Base-by-base conservation (phyloP, 495 filamentous ascomycete genomes). In the Talaromyces thailandensis region DNA sequence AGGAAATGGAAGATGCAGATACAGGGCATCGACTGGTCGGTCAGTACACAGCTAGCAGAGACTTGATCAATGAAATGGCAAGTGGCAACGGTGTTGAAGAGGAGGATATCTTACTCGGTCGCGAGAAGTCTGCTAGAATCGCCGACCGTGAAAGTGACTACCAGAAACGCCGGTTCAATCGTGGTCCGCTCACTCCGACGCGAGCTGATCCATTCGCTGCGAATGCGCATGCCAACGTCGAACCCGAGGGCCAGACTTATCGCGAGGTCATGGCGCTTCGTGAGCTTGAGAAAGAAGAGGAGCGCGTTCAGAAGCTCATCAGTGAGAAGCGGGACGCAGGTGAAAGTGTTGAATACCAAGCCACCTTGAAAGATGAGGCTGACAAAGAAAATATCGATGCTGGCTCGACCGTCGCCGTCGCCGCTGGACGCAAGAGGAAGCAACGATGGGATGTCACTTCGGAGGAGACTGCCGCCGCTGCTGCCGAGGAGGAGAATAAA, bases 131-230 rank as follows among this genome's bases (percentile, higher is more conserved):
- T 71, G 91, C 88, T 24, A 86, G 92, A 68, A 96, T 99, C 71
- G 83, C 88, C 21, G 91, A 93, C 67, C 86, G 95, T 64, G 92
- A 98, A 79, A 95, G 93, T 61, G 93, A 97, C 70, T 99, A 99
- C 70, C 95, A 99, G 75, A 96, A 96, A 77, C 91, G 93, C 61
- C 85, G 91, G 57, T 92, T 93, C 69, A 84, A 94, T 68, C 91
- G 94, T 53, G 88, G 86, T 58, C 70, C 75, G 43, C 79, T 97
- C 63, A 93, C 91, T 16, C 93, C 93, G 8, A 93, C 90, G 8
- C 84, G 92, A 71, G 92, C 89, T 61, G 93, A 96, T 74, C 87
- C 92, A 29, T 96, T 96, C 68, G 89, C 90, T 32, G 84, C 85
- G 64, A 89, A 91, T 70, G 72, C 83, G 56, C 82, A 91, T 67